Base-by-base conservation (phyloP, 345 rosid species). In the Litchi chinensis region DNA sequence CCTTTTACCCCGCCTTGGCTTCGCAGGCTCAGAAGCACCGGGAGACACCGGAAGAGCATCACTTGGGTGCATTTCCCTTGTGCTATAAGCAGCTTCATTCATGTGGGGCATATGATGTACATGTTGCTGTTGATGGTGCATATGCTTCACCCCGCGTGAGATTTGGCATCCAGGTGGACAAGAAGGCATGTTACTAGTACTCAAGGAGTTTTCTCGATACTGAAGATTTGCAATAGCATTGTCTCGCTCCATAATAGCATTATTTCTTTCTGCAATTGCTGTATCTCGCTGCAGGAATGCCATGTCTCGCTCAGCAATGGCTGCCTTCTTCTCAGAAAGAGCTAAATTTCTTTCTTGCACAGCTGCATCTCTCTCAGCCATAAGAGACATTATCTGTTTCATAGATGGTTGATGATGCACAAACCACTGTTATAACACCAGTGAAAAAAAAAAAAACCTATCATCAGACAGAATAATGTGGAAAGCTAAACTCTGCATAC, bases 281-380 rank as follows among this genome's bases (percentile, higher is more conserved):
- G 98, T 89, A 83, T 97, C 98, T 73, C 99, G 88, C 85, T 97
- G 99, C 75, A 94, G 86, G 81, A 91, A 91, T 9, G 98, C 98
- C 87, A 97, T 86, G 81, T 97, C 99, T 68, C 98, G 81, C 85
- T 94, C 99, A 6, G 98, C 93, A 79, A 93, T 80, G 5, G 98
- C 99, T 22, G 98, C 87, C 84, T 94, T 97, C 79, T 88, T 97
- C 81, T 97, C 99, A 18, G 99, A 90, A 76, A 97, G 69, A 21
- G 98, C 99, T 68, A 92, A 82, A 68, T 97, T 92, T 83, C 95
- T 91, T 83, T 97, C 98, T 77, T 92, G 98, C 44, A 97, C 82
- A 12, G 98, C 98, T 68, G 94, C 98, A 87, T 97, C 99, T 37
- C 98, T 90, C 87, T 97, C 98, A 32, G 98, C 95, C 90, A 97